Base-by-base conservation (phyloP, 139 green algal species). In the Penium margaritaceum region DNA sequence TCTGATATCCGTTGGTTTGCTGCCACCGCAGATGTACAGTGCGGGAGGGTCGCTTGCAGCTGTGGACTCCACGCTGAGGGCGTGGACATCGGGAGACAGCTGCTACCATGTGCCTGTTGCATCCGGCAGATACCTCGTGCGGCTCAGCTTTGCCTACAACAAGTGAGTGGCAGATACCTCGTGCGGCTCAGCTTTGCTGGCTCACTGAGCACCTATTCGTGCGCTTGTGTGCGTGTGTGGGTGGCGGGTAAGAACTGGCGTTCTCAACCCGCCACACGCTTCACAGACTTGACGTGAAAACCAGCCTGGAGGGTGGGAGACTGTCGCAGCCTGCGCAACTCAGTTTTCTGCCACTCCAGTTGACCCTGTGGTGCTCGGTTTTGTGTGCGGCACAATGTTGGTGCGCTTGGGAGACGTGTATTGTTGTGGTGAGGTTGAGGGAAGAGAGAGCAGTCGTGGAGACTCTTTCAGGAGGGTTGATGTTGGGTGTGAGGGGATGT, bases 131-230 rank as follows among this genome's bases (percentile, higher is more conserved):
- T 71, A 71, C 32, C 63, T 71, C 63, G 32, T 71, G 39, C 33
- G 63, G 32, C 63, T 71, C 32, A 71, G 63, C 63, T 71, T 71
- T 33, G 36, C 32, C 63, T 71, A 71, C 2, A 71, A 71, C 63
- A 71, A 71, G 63, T 71, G 34, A 15, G 60, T 43, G 1, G 14
- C 35, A 24, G 19, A 12, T n/a, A n/a, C n/a, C n/a, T n/a, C n/a
- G n/a, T n/a, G n/a, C n/a, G n/a, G n/a, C n/a, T n/a, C n/a, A n/a
- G n/a, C n/a, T n/a, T n/a, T n/a, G n/a, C n/a, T n/a, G n/a, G n/a
- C n/a, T n/a, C n/a, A n/a, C n/a, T n/a, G n/a, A n/a, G n/a, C n/a
- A n/a, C n/a, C n/a, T n/a, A n/a, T n/a, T n/a, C n/a, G n/a, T n/a
- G n/a, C n/a, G n/a, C n/a, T n/a, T n/a, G n/a, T n/a, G n/a, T n/a